Evolutionary conservation across 768 basidiomycete species (phyloP).

Genomic region (Hericium alpestre): DNA sequence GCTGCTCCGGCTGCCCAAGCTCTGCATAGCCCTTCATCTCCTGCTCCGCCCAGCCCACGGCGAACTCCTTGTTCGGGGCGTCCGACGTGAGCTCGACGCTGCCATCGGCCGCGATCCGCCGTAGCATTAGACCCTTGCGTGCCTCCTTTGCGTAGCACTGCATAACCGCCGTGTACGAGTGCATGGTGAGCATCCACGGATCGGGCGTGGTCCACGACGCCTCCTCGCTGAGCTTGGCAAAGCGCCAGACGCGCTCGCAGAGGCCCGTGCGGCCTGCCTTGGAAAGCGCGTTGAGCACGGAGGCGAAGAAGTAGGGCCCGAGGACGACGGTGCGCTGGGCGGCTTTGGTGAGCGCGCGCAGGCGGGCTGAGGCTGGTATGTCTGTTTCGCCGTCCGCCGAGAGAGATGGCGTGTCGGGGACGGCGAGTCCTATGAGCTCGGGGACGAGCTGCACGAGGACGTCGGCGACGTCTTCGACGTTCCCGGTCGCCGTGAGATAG

Average conservation of each 20-base stretch:
- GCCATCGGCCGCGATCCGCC: not conserved
- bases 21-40: not conserved
- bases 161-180: constrained; percentile 67
- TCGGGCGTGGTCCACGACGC: constrained; percentile 33
- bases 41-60: not conserved
- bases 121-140: not conserved
- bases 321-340: constrained; percentile 28
- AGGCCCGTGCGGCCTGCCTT: constrained; percentile 44
- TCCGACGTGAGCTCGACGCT: no score
- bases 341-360: constrained; percentile 12
- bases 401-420: constrained; percentile 14
- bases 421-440: constrained; percentile 32
- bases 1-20: not conserved
- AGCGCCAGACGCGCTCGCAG: constrained; percentile 54
- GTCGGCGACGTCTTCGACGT: constrained; percentile 30
- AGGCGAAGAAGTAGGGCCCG: constrained; percentile 52
- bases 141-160: constrained; percentile 43
- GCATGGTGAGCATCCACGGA: constrained; percentile 57
- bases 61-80: not conserved
- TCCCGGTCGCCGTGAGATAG: constrained; percentile 41
- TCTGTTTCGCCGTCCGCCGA: not conserved
- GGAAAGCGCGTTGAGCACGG: constrained; percentile 48
- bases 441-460: constrained; percentile 51
- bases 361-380: not conserved
- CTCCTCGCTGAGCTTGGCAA: constrained; percentile 49